phyloP scores from a whole-genome alignment of 176 grass and related monocot species.

The Coix lacrymajobi region DNA sequence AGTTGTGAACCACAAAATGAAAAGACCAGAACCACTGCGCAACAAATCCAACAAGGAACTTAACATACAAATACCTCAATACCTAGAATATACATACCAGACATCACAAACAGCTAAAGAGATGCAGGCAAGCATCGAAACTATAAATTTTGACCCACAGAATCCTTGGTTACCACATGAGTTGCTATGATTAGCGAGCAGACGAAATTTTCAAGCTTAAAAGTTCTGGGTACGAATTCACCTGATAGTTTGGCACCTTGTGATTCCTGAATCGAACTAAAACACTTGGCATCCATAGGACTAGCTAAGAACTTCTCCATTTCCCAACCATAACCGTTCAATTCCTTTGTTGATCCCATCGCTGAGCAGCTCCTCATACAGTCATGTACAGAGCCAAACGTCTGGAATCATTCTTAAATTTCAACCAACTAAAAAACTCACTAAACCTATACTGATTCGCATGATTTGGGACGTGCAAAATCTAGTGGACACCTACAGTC shows the following conservation, averaged over 20 bases:
- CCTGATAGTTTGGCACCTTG: background rate
- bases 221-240: background rate
- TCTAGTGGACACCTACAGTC: background rate
- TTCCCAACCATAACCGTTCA: background rate
- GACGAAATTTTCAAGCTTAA: background rate
- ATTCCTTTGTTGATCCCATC: background rate
- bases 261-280: background rate
- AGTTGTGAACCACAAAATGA: background rate
- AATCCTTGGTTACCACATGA: background rate
- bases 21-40: background rate
- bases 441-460: background rate
- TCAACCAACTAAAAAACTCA: background rate
- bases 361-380: background rate
- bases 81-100: background rate
- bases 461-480: background rate
- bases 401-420: background rate
- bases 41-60: background rate
- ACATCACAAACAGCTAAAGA: background rate
- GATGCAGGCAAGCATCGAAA: background rate
- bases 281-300: background rate
- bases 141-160: background rate
- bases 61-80: background rate
- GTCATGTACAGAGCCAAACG: background rate
- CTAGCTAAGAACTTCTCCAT: background rate
- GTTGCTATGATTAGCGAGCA: background rate